Evolutionary conservation across 805 yeast species (phyloP).

Genomic region (Aciculoconidium aculeatum): DNA sequence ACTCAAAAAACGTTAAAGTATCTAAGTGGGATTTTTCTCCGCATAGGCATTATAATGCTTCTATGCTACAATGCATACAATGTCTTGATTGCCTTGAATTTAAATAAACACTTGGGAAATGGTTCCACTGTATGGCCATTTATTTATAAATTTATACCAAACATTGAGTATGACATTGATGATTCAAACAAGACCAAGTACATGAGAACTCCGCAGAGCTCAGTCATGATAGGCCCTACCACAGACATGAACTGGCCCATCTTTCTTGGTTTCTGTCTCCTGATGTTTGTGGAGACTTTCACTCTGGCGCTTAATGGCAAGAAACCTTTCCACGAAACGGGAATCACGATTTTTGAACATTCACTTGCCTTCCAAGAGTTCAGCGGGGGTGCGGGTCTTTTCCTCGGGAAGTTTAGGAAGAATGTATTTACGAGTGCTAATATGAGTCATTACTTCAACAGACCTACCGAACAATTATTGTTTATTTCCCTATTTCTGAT

Average conservation of each 20-base stretch:
- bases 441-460: too few relatives aligned
- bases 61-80: slow-evolving; percentile 20
- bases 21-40: slow-evolving; percentile 18
- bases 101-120: slow-evolving; percentile 14
- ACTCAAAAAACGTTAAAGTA: slow-evolving; percentile 13
- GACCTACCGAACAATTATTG: slow-evolving; percentile 50
- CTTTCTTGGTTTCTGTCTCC: slow-evolving; percentile 52
- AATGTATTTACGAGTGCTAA: neutral
- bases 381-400: slow-evolving; percentile 31
- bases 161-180: slow-evolving; percentile 21
- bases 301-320: slow-evolving; percentile 50
- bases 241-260: slow-evolving; percentile 52
- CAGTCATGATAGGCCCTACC: slow-evolving; percentile 42
- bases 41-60: slow-evolving; percentile 22
- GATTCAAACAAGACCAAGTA: slow-evolving; percentile 15
- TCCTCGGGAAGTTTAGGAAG: slow-evolving; percentile 14
- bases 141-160: slow-evolving; percentile 8
- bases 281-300: slow-evolving; percentile 63
- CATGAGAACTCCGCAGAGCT: slow-evolving; percentile 23
- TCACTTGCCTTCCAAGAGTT: slow-evolving; percentile 73
- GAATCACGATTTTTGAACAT: slow-evolving; percentile 68
- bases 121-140: slow-evolving; percentile 2
- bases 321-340: slow-evolving; percentile 57
- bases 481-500: slow-evolving; percentile 51
- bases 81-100: slow-evolving; percentile 28